Percentiles rank a stretch among this genome's conserved stretches.
Conservation (phyloP, 1,284 basidiomycete species). For the Apiotrichum sp. region DNA sequence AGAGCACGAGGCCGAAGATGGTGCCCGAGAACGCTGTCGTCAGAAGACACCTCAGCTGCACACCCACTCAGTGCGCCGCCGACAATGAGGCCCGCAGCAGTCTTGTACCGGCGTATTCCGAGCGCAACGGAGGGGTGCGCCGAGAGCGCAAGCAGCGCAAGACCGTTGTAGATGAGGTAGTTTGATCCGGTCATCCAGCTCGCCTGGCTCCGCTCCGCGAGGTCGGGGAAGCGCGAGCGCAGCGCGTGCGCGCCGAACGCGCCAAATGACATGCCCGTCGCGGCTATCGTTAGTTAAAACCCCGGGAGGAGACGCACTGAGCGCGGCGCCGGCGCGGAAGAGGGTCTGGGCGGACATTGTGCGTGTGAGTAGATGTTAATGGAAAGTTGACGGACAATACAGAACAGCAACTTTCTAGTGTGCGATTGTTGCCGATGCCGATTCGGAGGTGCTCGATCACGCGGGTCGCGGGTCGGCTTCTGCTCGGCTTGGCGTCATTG, state of each 20-base stretch:
- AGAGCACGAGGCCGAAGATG: conserved; percentile 61
- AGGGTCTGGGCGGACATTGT: conserved; percentile 17
- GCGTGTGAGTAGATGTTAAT: not conserved
- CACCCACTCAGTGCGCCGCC: conserved; percentile 51
- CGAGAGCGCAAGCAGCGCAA: conserved; percentile 64
- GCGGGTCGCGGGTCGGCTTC: no score
- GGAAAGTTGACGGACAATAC: no score
- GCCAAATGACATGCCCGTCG: conserved; percentile 41
- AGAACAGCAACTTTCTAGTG: no score
- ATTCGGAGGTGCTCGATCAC: no score
- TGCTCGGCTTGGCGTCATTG: no score
- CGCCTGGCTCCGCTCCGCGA: conserved; percentile 31
- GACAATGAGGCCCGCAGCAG: conserved; percentile 64
- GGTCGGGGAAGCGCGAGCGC: conserved; percentile 32
- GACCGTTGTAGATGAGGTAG: conserved; percentile 62
- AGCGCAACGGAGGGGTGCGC: conserved; percentile 61
- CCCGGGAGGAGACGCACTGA: conserved; percentile 22
- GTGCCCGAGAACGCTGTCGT: conserved; percentile 60
- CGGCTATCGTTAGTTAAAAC: conserved; percentile 27
- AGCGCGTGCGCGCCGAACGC: conserved; percentile 47
- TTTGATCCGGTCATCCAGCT: conserved; percentile 41
- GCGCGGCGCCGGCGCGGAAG: conserved; percentile 31
- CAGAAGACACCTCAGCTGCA: not conserved
- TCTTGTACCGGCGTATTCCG: conserved; percentile 49
- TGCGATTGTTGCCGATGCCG: no score